These are phyloP conservation scores for Trametes versicolor DNA, from an alignment of 1,284 basidiomycete genomes.

Conservation along the genomic window DNA sequence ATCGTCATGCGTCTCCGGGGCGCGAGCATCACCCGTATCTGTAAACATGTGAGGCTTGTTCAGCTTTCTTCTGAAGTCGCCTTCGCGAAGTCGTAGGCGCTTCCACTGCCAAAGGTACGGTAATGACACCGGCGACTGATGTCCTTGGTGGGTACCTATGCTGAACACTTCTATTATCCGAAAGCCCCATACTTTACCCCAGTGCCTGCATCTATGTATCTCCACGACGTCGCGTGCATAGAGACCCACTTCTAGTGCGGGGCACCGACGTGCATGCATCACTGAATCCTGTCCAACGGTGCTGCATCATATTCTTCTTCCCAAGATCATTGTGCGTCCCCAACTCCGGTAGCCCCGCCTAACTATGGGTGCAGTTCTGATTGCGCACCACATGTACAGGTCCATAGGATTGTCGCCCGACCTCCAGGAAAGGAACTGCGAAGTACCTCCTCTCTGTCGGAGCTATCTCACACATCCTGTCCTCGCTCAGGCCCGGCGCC, in stretches of 20 bases:
- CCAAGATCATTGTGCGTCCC: slow-evolving; percentile 16
- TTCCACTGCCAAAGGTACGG: neutral
- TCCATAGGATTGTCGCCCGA: neutral
- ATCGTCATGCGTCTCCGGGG: slow-evolving; percentile 1
- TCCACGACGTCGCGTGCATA: slow-evolving; percentile 7
- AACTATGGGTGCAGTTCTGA: slow-evolving; percentile 17
- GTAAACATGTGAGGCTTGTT: slow-evolving; percentile 17
- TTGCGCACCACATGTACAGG: slow-evolving; percentile 17
- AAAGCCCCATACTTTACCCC: neutral
- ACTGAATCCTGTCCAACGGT: slow-evolving; percentile 22
- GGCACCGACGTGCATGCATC: slow-evolving; percentile 16
- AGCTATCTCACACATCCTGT: slow-evolving; percentile 10
- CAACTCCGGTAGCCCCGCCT: slow-evolving; percentile 12
- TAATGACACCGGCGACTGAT: slow-evolving; percentile 10
- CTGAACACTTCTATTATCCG: slow-evolving; percentile 1
- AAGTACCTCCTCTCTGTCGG: neutral
- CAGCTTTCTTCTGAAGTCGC: slow-evolving; percentile 7
- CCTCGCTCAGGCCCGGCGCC: slow-evolving; percentile 7
- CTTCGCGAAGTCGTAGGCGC: slow-evolving; percentile 19
- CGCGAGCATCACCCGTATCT: slow-evolving; percentile 4
- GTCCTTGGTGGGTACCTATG: slow-evolving; percentile 9
- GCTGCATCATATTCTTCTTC: slow-evolving; percentile 16
- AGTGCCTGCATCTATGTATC: neutral
- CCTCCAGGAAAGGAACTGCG: neutral
- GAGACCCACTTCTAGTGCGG: slow-evolving; percentile 19